A percentile compares a stretch with the other conserved stretches of the same genome.
Conservation (phyloP, 768 basidiomycete species). For the Lentinula raphanica region DNA sequence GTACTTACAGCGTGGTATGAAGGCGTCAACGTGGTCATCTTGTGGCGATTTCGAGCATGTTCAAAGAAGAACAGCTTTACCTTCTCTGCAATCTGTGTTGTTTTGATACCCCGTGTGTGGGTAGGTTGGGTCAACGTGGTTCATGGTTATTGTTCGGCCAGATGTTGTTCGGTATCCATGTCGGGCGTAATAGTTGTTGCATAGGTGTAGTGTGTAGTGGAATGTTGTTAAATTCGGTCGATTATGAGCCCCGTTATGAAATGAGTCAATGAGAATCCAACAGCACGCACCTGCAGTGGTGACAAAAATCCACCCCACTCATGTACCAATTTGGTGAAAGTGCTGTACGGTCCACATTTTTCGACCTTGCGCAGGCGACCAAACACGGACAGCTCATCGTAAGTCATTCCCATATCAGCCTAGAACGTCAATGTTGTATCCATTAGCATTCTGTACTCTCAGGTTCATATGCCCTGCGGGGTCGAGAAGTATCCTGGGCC, state of each 20-base stretch:
- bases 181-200: no score
- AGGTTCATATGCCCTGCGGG: no score
- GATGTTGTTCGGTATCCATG: no score
- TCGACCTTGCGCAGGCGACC: slow-evolving; percentile 92
- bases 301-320: slow-evolving; percentile 89
- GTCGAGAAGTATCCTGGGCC: no score
- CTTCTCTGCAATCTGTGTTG: slow-evolving; percentile 82
- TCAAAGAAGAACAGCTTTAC: slow-evolving; percentile 98
- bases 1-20: slow-evolving; percentile 83
- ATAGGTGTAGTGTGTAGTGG: background rate
- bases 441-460: no score
- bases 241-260: background rate
- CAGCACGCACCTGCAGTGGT: slow-evolving; percentile 61
- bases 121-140: background rate
- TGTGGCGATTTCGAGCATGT: slow-evolving; percentile 93
- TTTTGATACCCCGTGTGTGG: background rate
- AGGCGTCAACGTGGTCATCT: slow-evolving; percentile 96
- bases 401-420: slow-evolving; percentile 99
- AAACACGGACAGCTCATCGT: slow-evolving; percentile 91
- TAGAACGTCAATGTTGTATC: slow-evolving; percentile 23
- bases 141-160: background rate
- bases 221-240: background rate
- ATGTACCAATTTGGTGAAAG: slow-evolving; percentile 90
- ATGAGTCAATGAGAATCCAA: background rate
- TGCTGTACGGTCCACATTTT: slow-evolving; percentile 97